Conservation (phyloP, 1,284 basidiomycete genomes). For the Ustilago curta region DNA sequence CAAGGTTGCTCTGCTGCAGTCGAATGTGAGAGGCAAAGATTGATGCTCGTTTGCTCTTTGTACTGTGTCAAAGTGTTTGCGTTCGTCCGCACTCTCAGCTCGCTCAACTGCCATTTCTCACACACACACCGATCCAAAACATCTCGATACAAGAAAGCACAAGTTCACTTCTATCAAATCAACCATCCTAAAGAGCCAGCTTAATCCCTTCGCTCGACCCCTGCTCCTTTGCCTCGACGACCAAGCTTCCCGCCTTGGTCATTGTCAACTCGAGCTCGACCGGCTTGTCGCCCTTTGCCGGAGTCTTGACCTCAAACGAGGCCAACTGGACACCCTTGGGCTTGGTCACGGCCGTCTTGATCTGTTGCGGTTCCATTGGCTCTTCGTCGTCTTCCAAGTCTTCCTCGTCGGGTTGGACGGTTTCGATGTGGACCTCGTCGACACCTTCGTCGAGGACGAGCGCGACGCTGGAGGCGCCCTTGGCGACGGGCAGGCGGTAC, state of each 20-base stretch:
- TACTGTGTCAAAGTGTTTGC: no score
- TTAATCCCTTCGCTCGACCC: constrained; percentile 25
- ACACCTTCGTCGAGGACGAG: constrained; percentile 90
- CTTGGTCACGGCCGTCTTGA: constrained; percentile 58
- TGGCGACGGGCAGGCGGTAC: constrained; percentile 73
- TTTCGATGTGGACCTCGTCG: constrained; percentile 81
- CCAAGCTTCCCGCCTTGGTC: constrained; percentile 31
- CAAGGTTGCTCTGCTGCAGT: no score
- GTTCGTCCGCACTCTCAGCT: no score
- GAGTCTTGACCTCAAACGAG: constrained; percentile 47
- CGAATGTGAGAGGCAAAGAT: no score
- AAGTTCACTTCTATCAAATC: not conserved
- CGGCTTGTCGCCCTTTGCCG: constrained; percentile 31
- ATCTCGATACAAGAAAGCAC: not conserved
- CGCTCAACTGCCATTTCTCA: no score
- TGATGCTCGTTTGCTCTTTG: no score
- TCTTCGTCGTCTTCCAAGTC: constrained; percentile 72
- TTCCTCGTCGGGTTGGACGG: constrained; percentile 50
- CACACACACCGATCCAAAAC: no score
- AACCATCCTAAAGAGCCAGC: constrained; percentile 14
- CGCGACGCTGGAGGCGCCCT: constrained; percentile 69
- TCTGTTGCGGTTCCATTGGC: constrained; percentile 60
- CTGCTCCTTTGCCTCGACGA: constrained; percentile 34
- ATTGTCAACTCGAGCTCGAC: constrained; percentile 43
- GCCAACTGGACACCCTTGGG: constrained; percentile 41